Evolutionary conservation across 2,329 filamentous ascomycete species (phyloP).

Genomic region (Aspergillus thermomutatus): DNA sequence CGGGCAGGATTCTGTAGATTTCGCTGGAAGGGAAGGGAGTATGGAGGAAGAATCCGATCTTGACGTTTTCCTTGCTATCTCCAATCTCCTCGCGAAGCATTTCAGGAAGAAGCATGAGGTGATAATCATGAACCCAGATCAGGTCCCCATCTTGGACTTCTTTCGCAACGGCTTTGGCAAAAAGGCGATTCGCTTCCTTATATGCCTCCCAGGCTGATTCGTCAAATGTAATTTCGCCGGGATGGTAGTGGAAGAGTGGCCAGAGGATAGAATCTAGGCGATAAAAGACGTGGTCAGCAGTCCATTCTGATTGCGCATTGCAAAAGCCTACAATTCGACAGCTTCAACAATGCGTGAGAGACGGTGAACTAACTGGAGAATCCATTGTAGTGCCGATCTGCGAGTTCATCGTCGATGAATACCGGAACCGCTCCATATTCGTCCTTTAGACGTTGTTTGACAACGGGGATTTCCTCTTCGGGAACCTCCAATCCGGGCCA

Average conservation of each 20-base stretch:
- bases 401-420: constrained; percentile 89
- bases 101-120: constrained; percentile 87
- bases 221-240: constrained; percentile 93
- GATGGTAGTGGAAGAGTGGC: constrained; percentile 96
- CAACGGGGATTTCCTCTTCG: constrained; percentile 69
- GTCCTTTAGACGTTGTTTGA: constrained; percentile 75
- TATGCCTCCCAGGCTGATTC: constrained; percentile 89
- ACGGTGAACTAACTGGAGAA: constrained; percentile 72
- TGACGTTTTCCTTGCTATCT: constrained; percentile 76
- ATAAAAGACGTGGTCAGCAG: constrained; percentile 11
- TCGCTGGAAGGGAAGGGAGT: constrained; percentile 93
- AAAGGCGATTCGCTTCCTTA: constrained; percentile 82
- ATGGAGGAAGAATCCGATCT: constrained; percentile 94
- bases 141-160: constrained; percentile 87
- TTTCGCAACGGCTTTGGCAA: constrained; percentile 77
- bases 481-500: constrained; percentile 94
- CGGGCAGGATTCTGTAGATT: constrained; percentile 89
- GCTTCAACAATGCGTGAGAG: neutral
- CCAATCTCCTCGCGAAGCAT: constrained; percentile 90
- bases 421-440: constrained; percentile 89
- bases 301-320: neutral
- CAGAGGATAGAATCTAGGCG: constrained; percentile 81
- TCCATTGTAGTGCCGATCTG: constrained; percentile 95
- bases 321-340: neutral
- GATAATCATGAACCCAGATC: constrained; percentile 96